phyloP scores from a whole-genome alignment of 192 early-diverging fungal genomes.

The Coemansia sp. region DNA sequence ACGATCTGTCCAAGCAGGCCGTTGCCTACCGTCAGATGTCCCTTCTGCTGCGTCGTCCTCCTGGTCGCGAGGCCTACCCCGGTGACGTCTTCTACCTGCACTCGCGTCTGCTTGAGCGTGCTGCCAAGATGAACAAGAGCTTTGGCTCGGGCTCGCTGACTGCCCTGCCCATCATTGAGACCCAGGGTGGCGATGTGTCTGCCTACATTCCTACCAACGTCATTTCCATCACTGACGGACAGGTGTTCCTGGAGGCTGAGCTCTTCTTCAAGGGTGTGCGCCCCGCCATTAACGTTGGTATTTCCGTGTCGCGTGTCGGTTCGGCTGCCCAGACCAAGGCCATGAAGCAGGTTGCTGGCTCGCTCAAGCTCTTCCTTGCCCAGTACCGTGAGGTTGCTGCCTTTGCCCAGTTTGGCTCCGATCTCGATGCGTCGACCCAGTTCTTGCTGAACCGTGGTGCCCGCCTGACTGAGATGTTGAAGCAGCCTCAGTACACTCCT shows the following conservation, averaged over 20 bases:
- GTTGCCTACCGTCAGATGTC: constrained; percentile 99
- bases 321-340: constrained; percentile 99
- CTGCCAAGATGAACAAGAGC: constrained; percentile 98
- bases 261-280: constrained; percentile 99
- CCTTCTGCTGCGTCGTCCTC: constrained; percentile 97
- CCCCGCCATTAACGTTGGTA: constrained; percentile 99
- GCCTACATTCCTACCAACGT: constrained; percentile 99
- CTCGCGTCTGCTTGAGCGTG: constrained; percentile 98
- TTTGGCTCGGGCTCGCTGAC: constrained; percentile 97
- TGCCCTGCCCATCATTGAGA: constrained; percentile 99
- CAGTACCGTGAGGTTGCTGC: constrained; percentile 99
- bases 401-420: constrained; percentile 99
- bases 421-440: constrained; percentile 99
- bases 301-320: constrained; percentile 99
- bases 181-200: constrained; percentile 99
- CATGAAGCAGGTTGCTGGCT: constrained; percentile 99
- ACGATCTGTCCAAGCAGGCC: constrained; percentile 99
- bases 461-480: constrained; percentile 97
- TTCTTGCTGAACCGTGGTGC: constrained; percentile 99
- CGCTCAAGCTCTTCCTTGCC: constrained; percentile 99
- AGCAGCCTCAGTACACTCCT: constrained; percentile 99
- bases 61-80: constrained; percentile 99
- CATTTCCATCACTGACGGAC: constrained; percentile 99
- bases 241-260: constrained; percentile 99
- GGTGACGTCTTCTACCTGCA: constrained; percentile 99